A percentile compares a stretch with the other conserved stretches of the same genome.
These are phyloP conservation scores for Rhododendron ferrugineum DNA, from an alignment of 148 eudicot genomes.

Conservation along the genomic window DNA sequence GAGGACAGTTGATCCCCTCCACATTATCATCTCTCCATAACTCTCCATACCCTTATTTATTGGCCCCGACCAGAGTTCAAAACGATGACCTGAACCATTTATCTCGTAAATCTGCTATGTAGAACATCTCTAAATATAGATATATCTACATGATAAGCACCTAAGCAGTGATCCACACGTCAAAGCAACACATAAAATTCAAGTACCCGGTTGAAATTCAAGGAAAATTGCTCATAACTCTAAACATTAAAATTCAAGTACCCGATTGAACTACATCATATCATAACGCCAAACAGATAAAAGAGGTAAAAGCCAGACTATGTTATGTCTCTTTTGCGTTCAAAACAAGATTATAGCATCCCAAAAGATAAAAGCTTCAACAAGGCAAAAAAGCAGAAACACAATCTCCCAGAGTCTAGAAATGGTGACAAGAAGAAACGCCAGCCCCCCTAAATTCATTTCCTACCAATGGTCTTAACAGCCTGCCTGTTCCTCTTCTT, in stretches of 20 bases:
- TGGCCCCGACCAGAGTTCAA: not conserved
- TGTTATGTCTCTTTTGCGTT: not conserved
- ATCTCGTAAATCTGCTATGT: not conserved
- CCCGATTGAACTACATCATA: not conserved
- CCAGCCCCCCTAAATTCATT: constrained; percentile 16
- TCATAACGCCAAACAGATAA: constrained; percentile 1
- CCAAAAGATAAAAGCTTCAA: constrained; percentile 1
- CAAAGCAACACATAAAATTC: not conserved
- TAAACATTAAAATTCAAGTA: not conserved
- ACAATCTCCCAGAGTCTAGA: not conserved
- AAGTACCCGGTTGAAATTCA: not conserved
- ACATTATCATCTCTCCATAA: no score
- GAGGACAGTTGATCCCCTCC: no score
- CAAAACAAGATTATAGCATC: not conserved
- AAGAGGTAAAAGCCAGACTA: not conserved
- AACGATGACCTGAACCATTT: not conserved
- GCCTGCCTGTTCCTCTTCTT: constrained; percentile 97
- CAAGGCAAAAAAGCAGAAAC: not conserved
- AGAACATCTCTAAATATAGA: not conserved
- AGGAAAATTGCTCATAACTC: not conserved
- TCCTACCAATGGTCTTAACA: constrained; percentile 43
- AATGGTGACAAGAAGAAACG: not conserved
- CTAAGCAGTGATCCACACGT: not conserved
- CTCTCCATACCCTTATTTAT: no score
- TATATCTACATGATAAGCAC: not conserved